These are phyloP conservation scores for Berberis vulgaris DNA, from an alignment of 164 flowering plant species.

Conservation along the genomic window DNA sequence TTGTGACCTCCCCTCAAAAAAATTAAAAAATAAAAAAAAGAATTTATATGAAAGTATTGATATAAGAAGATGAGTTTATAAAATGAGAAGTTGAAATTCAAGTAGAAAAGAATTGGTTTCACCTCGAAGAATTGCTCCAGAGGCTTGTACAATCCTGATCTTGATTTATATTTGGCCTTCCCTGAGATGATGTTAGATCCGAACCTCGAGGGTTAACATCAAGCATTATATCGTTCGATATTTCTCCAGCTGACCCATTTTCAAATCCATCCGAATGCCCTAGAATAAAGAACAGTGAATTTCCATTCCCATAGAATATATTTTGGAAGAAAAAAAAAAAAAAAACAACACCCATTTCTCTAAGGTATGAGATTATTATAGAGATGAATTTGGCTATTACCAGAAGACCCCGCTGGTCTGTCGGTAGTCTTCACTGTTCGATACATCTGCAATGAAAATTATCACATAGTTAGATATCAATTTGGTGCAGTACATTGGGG, in stretches of 20 bases:
- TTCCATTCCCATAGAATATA: background rate
- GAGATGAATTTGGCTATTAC: slow-evolving; percentile 20
- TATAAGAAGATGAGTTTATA: no score
- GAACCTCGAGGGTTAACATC: slow-evolving; percentile 39
- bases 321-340: background rate
- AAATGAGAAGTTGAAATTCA: no score
- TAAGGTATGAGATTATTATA: background rate
- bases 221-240: slow-evolving; percentile 51
- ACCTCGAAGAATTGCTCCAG: slow-evolving; percentile 98
- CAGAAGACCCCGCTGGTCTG: slow-evolving; percentile 78
- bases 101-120: background rate
- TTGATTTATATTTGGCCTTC: slow-evolving; percentile 30
- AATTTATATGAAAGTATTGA: no score
- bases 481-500: no score
- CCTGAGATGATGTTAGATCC: slow-evolving; percentile 32
- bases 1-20: no score
- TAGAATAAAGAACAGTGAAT: slow-evolving; percentile 8
- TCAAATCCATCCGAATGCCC: slow-evolving; percentile 63
- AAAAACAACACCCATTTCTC: background rate
- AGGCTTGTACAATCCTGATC: slow-evolving; percentile 49
- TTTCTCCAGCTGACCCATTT: slow-evolving; percentile 79
- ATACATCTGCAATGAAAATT: slow-evolving; percentile 70
- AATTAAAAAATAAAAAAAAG: no score
- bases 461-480: background rate
- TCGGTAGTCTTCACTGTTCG: slow-evolving; percentile 96